phyloP scores from a whole-genome alignment of 1,284 basidiomycete genomes.

The Afroboletus lepidellus region DNA sequence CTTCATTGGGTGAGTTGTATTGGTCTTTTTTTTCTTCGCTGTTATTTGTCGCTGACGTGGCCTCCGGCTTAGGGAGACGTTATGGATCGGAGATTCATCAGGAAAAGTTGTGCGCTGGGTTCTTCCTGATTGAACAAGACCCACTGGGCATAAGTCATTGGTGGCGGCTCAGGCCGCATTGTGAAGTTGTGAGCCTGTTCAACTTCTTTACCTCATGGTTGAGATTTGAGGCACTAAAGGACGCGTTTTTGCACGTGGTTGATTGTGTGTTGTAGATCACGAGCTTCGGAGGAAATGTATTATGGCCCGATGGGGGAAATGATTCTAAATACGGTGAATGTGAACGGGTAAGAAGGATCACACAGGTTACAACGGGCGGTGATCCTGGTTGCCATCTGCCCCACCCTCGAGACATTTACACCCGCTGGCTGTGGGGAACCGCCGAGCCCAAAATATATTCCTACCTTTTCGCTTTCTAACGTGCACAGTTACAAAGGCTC shows the following conservation, averaged over 20 bases:
- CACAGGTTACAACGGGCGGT: too few species aligned
- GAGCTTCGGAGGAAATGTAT: background rate
- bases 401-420: too few species aligned
- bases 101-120: conserved; percentile 27
- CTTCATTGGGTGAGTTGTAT: conserved; percentile 60
- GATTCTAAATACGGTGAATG: too few species aligned
- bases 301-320: background rate
- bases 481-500: too few species aligned
- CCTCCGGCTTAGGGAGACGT: conserved; percentile 26
- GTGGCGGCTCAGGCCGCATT: background rate
- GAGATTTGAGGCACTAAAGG: background rate
- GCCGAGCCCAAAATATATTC: too few species aligned
- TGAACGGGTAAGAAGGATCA: too few species aligned
- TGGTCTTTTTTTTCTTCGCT: too few species aligned
- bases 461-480: too few species aligned
- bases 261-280: background rate
- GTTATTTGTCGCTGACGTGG: too few species aligned
- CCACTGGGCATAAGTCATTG: background rate
- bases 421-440: too few species aligned
- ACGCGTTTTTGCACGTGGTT: background rate
- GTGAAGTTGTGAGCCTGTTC: background rate
- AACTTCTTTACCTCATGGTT: background rate
- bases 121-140: conserved; percentile 19
- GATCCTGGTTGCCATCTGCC: too few species aligned
- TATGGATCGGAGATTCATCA: conserved; percentile 28